These are phyloP conservation scores for Aulographum hederae DNA, from an alignment of 2,329 filamentous ascomycete genomes.

Conservation along the genomic window DNA sequence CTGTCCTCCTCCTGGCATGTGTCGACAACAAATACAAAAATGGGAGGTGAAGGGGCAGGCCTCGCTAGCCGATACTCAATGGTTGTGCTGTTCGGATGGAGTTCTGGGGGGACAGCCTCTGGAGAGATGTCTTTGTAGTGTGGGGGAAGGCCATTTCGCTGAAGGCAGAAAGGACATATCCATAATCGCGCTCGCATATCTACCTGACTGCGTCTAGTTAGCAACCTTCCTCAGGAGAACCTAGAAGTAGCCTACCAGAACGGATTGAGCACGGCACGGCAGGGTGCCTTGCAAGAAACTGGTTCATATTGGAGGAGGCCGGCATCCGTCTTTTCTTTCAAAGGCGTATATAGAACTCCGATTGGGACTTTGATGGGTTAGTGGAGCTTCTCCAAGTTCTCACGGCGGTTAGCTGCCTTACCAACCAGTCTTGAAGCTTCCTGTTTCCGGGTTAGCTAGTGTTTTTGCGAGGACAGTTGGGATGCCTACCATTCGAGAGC, in stretches of 20 bases:
- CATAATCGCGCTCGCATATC: constrained; percentile 69
- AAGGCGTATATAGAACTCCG: constrained; percentile 81
- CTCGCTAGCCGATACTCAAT: constrained; percentile 72
- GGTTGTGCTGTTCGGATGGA: constrained; percentile 69
- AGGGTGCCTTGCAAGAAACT: constrained; percentile 90
- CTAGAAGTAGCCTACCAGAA: constrained; percentile 49
- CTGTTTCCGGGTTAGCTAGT: constrained; percentile 29
- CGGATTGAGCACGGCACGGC: constrained; percentile 87
- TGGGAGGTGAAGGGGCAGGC: constrained; percentile 69
- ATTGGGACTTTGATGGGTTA: constrained; percentile 51
- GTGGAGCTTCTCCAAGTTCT: background rate
- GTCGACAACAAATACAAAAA: constrained; percentile 77
- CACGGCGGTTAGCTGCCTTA: constrained; percentile 7
- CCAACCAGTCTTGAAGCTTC: constrained; percentile 78
- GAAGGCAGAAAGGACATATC: constrained; percentile 81
- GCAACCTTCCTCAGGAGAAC: too few species aligned
- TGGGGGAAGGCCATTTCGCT: constrained; percentile 62
- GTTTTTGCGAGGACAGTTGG: constrained; percentile 4
- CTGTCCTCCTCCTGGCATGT: constrained; percentile 81
- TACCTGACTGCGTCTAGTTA: constrained; percentile 58
- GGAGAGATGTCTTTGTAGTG: constrained; percentile 84
- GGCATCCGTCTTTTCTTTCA: constrained; percentile 86
- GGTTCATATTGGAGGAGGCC: constrained; percentile 89
- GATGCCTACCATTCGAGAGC: constrained; percentile 64
- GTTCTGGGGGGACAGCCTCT: constrained; percentile 65